Conservation (phyloP, 192 early-diverging fungal genomes). For the Coemansia sp. region DNA sequence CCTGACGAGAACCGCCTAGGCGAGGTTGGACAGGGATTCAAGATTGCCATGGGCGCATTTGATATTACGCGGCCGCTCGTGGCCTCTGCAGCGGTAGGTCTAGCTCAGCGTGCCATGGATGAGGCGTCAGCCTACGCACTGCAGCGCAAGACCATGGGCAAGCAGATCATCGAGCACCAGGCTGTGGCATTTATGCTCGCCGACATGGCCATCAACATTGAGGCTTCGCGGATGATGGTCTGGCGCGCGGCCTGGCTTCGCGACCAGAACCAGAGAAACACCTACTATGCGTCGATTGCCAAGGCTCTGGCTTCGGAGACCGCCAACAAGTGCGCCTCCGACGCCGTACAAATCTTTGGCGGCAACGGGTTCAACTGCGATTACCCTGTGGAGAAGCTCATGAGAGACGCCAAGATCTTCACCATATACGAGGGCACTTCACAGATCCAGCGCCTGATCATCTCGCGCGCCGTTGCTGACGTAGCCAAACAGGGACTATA, state of each 20-base stretch:
- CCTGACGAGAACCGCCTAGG: constrained; percentile 78
- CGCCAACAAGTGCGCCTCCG: constrained; percentile 75
- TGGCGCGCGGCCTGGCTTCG: constrained; percentile 81
- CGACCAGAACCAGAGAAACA: constrained; percentile 85
- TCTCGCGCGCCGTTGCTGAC: constrained; percentile 80
- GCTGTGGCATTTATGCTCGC: constrained; percentile 93
- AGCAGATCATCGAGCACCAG: constrained; percentile 85
- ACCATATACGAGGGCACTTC: constrained; percentile 97
- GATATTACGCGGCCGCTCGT: constrained; percentile 91
- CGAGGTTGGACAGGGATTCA: constrained; percentile 82
- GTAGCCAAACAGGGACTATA: constrained; percentile 33
- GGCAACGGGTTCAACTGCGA: constrained; percentile 86
- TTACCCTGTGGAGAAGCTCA: constrained; percentile 95
- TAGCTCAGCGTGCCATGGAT: constrained; percentile 89
- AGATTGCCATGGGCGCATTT: constrained; percentile 96
- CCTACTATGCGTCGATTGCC: constrained; percentile 92
- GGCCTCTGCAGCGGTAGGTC: constrained; percentile 82
- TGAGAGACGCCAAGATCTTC: constrained; percentile 92
- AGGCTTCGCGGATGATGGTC: constrained; percentile 84
- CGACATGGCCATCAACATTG: constrained; percentile 94
- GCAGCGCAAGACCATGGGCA: constrained; percentile 97
- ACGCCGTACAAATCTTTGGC: constrained; percentile 96
- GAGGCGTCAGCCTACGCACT: constrained; percentile 85
- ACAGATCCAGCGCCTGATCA: constrained; percentile 92
- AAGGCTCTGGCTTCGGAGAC: constrained; percentile 85